A percentile compares a stretch with the other conserved stretches of the same genome.
Evolutionary conservation across 768 basidiomycete species (phyloP).

Genomic region (Rhodotorula paludigena): DNA sequence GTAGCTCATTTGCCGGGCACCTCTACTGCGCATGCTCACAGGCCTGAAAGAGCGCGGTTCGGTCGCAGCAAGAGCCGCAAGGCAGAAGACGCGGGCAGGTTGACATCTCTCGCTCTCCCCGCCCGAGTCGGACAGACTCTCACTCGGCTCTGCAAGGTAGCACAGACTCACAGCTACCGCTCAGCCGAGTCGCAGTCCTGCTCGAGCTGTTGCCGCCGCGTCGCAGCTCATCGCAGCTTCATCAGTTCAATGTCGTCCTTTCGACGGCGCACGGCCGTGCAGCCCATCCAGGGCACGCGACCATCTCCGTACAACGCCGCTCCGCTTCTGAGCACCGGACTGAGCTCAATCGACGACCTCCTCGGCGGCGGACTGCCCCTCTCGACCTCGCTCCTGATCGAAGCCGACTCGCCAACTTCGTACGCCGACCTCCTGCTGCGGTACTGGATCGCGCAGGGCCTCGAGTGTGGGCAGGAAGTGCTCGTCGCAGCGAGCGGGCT

Average conservation of each 20-base stretch:
- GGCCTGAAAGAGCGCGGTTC: too few species aligned
- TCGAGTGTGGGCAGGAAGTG: constrained; percentile 65
- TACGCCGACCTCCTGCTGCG: constrained; percentile 80
- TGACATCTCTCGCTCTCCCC: too few species aligned
- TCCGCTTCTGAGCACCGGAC: constrained; percentile 64
- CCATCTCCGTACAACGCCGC: constrained; percentile 45
- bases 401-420: constrained; percentile 79
- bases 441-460: constrained; percentile 83
- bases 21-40: too few species aligned
- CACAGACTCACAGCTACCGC: too few species aligned
- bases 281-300: constrained; percentile 45
- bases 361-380: constrained; percentile 86
- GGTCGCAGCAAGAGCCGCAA: too few species aligned
- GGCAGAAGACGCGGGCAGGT: too few species aligned
- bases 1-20: too few species aligned
- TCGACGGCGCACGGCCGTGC: constrained; percentile 40
- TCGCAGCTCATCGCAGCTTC: too few species aligned
- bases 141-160: too few species aligned
- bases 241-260: constrained; percentile 50
- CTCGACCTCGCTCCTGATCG: constrained; percentile 65
- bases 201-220: too few species aligned
- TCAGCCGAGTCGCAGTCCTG: too few species aligned
- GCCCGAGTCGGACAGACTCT: too few species aligned
- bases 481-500: constrained; percentile 56
- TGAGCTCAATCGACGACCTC: constrained; percentile 89